Evolutionary conservation across 768 basidiomycete species (phyloP).

Genomic region (Rhodotorula sphaerocarpa): DNA sequence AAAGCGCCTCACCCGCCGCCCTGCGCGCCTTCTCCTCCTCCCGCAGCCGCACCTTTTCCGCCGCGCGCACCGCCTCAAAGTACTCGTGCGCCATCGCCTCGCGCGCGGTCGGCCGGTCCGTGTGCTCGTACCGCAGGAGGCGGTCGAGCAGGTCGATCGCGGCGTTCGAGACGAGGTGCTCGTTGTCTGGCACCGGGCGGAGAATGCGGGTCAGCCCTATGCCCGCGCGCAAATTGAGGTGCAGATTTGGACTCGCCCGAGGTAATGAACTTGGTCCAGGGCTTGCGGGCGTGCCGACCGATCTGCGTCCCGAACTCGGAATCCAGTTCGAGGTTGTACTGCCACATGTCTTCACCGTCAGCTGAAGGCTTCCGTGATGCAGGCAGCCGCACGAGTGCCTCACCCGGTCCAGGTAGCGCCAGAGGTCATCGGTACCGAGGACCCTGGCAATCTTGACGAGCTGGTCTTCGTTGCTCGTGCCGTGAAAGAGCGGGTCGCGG

Average conservation of each 20-base stretch:
- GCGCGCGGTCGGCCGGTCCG: conserved; percentile 86
- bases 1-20: background rate
- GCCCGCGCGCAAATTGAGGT: conserved; percentile 49
- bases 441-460: conserved; percentile 97
- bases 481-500: conserved; percentile 98
- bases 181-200: background rate
- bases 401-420: conserved; percentile 73
- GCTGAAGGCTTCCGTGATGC: too few relatives aligned
- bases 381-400: too few relatives aligned
- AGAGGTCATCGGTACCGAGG: conserved; percentile 89
- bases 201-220: background rate
- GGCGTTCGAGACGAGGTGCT: conserved; percentile 77
- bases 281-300: conserved; percentile 60
- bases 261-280: conserved; percentile 91
- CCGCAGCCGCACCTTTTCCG: background rate
- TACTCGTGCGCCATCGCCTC: conserved; percentile 75
- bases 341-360: background rate
- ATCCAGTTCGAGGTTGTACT: conserved; percentile 85
- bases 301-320: conserved; percentile 91
- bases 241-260: conserved; percentile 53
- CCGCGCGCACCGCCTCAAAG: conserved; percentile 18
- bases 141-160: conserved; percentile 95
- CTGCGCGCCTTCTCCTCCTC: background rate
- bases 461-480: conserved; percentile 63
- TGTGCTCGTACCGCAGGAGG: conserved; percentile 90